Percentiles rank a stretch among this genome's conserved stretches.
These are phyloP conservation scores for Lactifluus subvellereus DNA, from an alignment of 768 basidiomycete species.

Conservation along the genomic window DNA sequence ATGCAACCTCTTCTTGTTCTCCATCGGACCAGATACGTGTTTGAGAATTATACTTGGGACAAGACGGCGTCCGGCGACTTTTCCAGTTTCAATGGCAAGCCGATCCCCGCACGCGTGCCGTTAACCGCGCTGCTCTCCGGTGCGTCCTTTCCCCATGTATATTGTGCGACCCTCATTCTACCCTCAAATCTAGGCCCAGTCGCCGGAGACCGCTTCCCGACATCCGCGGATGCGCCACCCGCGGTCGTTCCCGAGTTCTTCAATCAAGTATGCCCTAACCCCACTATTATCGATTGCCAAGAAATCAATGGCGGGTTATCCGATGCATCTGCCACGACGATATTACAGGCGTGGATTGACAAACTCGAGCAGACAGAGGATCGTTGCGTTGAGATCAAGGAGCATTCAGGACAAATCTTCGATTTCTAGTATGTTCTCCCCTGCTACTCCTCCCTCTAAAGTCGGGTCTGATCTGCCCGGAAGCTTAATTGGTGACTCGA, in stretches of 20 bases:
- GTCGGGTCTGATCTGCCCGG: neutral
- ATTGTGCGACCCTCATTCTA: neutral
- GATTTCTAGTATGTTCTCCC: too few species aligned
- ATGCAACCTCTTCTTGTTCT: too few species aligned
- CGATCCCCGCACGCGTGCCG: too few species aligned
- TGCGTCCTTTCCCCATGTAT: conserved; percentile 31
- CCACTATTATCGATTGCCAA: conserved; percentile 30
- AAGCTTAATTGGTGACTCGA: too few species aligned
- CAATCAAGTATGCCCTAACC: conserved; percentile 18
- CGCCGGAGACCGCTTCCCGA: conserved; percentile 37
- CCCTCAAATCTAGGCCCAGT: conserved; percentile 32
- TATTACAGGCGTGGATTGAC: neutral
- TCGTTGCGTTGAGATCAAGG: conserved; percentile 33
- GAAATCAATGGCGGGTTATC: conserved; percentile 30
- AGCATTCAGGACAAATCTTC: too few species aligned
- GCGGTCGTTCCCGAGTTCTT: conserved; percentile 37
- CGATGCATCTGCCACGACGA: conserved; percentile 26
- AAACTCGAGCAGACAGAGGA: conserved; percentile 34
- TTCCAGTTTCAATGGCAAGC: too few species aligned
- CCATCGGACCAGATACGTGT: too few species aligned
- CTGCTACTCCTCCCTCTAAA: neutral
- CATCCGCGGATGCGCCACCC: conserved; percentile 1
- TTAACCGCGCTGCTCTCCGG: conserved; percentile 15
- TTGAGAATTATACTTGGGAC: too few species aligned
- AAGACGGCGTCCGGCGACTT: too few species aligned